Conservation (phyloP, 176 grass and related monocot genomes). For the Saccharum spontaneum region DNA sequence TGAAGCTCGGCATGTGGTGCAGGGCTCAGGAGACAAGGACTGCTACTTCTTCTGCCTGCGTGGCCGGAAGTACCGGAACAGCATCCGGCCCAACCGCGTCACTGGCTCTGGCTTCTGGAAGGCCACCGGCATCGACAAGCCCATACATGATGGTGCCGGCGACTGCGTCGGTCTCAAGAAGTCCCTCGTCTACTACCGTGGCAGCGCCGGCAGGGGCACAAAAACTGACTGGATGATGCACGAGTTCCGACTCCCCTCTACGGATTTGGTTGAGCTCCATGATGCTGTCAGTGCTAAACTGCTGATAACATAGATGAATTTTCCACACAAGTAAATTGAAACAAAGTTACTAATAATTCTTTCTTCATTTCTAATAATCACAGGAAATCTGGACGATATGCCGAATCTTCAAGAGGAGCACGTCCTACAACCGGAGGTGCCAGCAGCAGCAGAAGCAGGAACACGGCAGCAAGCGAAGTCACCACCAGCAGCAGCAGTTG, state of each 20-base stretch:
- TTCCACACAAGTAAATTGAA: neutral
- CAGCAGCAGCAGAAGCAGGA: slow-evolving; percentile 32
- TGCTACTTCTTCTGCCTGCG: slow-evolving; percentile 69
- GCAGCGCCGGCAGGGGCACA: slow-evolving; percentile 62
- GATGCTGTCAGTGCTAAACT: slow-evolving; percentile 47
- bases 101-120: slow-evolving; percentile 80
- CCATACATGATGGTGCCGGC: slow-evolving; percentile 30
- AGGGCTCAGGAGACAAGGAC: slow-evolving; percentile 48
- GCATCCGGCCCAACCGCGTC: slow-evolving; percentile 68
- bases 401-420: slow-evolving; percentile 72
- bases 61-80: slow-evolving; percentile 73
- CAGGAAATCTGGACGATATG: slow-evolving; percentile 86
- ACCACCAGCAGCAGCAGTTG: slow-evolving; percentile 5
- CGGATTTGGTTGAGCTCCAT: slow-evolving; percentile 2
- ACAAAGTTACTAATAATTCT: too few relatives aligned
- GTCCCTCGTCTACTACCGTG: slow-evolving; percentile 76
- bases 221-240: slow-evolving; percentile 96
- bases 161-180: slow-evolving; percentile 70
- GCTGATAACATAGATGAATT: neutral
- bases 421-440: slow-evolving; percentile 36
- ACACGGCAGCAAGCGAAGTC: slow-evolving; percentile 9
- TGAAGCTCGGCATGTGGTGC: slow-evolving; percentile 18
- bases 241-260: slow-evolving; percentile 62
- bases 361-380: neutral
- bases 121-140: slow-evolving; percentile 72